phyloP scores from a whole-genome alignment of 352 stramenopile species.

The Phytophthora lateralis region DNA sequence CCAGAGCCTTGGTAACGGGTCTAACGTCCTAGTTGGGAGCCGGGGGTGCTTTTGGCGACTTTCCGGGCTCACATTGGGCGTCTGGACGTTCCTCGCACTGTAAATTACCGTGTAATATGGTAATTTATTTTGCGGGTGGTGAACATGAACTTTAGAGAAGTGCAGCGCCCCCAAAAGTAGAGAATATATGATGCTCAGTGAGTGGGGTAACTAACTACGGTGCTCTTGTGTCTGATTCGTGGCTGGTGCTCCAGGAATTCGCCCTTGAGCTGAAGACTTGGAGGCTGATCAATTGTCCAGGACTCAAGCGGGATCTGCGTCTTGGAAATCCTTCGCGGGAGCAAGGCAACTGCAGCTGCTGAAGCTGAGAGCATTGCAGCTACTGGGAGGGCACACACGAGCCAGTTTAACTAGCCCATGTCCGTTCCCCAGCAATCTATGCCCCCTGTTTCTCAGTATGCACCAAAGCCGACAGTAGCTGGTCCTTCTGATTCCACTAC shows the following conservation, averaged over 20 bases:
- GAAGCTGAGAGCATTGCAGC: conserved; percentile 7
- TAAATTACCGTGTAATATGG: conserved; percentile 35
- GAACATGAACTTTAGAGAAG: background rate
- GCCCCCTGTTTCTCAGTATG: conserved; percentile 78
- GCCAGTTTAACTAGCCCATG: conserved; percentile 45
- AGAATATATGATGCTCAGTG: conserved; percentile 16
- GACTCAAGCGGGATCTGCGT: background rate
- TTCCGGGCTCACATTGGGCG: conserved; percentile 3
- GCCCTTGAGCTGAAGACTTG: conserved; percentile 10
- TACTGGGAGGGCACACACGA: conserved; percentile 8
- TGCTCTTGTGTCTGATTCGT: conserved; percentile 1
- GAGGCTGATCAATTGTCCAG: conserved; percentile 1
- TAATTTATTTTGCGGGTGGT: conserved; percentile 35
- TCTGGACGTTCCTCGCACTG: conserved; percentile 10
- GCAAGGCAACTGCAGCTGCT: conserved; percentile 9
- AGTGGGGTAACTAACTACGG: conserved; percentile 16
- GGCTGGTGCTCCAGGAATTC: conserved; percentile 16
- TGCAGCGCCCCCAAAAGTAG: conserved; percentile 1
- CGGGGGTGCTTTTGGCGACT: conserved; percentile 6
- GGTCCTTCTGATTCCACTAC: conserved; percentile 44
- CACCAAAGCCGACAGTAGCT: conserved; percentile 46
- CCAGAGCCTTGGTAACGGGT: background rate
- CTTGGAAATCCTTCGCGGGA: conserved; percentile 6
- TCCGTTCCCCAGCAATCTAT: conserved; percentile 73
- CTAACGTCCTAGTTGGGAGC: background rate